A percentile compares a stretch with the other conserved stretches of the same genome.
Evolutionary conservation across 805 yeast species (phyloP).

Genomic region (Danielia reshetovae): DNA sequence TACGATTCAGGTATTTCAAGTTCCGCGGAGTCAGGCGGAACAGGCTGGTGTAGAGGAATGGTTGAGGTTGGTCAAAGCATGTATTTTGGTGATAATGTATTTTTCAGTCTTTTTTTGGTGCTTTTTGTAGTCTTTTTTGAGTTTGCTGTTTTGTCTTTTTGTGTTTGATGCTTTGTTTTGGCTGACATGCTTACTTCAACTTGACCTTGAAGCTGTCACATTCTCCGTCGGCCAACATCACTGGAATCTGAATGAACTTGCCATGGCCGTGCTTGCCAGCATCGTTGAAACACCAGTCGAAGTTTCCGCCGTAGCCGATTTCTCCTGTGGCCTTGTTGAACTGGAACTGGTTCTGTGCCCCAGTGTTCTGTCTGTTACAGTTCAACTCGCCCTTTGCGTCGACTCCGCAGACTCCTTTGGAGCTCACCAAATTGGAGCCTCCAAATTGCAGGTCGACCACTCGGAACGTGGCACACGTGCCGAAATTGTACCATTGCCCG

Average conservation of each 20-base stretch:
- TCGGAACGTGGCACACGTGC: slow-evolving; percentile 80
- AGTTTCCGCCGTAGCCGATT: slow-evolving; percentile 59
- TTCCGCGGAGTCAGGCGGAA: too few species aligned
- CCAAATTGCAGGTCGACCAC: slow-evolving; percentile 59
- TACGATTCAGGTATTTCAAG: too few species aligned
- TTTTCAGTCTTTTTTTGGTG: too few species aligned
- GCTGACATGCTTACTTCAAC: slow-evolving; percentile 1
- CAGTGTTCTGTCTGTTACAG: slow-evolving; percentile 12
- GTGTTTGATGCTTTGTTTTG: too few species aligned
- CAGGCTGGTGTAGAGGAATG: too few species aligned
- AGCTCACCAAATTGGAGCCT: slow-evolving; percentile 64
- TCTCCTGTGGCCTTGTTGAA: slow-evolving; percentile 41
- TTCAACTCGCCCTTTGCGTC: slow-evolving; percentile 9
- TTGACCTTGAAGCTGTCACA: slow-evolving; percentile 13
- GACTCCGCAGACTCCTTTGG: slow-evolving; percentile 69
- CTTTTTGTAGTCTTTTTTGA: too few species aligned
- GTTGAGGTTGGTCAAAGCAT: too few species aligned
- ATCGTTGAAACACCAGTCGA: slow-evolving; percentile 59
- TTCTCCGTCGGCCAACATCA: slow-evolving; percentile 38
- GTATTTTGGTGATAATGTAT: too few species aligned
- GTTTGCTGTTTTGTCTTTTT: too few species aligned
- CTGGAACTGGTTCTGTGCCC: slow-evolving; percentile 51
- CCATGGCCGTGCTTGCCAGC: slow-evolving; percentile 15
- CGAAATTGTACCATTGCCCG: slow-evolving; percentile 80
- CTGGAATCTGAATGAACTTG: slow-evolving; percentile 44